These are phyloP conservation scores for Petrea volubilis DNA, from an alignment of 257 asterid species.

Conservation along the genomic window DNA sequence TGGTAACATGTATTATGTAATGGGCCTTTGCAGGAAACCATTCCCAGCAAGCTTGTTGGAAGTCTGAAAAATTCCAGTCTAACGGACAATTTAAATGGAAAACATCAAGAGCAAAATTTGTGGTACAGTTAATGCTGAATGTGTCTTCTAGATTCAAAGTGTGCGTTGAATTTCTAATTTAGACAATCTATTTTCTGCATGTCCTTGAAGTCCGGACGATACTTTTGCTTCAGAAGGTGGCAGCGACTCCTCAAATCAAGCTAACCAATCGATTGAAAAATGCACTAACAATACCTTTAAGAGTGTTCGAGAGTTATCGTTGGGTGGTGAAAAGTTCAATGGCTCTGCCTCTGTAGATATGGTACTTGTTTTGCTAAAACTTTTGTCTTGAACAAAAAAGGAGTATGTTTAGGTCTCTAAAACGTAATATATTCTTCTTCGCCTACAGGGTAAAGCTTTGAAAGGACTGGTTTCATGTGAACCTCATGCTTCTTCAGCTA, in stretches of 20 bases:
- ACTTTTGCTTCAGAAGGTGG: conserved; percentile 45
- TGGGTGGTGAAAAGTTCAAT: conserved; percentile 50
- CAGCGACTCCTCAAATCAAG: conserved; percentile 34
- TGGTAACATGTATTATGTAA: background rate
- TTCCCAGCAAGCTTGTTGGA: conserved; percentile 32
- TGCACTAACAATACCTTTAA: conserved; percentile 50
- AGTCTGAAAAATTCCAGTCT: conserved; percentile 32
- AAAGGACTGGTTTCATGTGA: conserved; percentile 70
- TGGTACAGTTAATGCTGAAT: conserved; percentile 40
- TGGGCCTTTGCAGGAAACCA: conserved; percentile 50
- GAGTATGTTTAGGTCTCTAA: conserved; percentile 26
- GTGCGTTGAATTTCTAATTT: conserved; percentile 20
- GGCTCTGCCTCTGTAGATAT: conserved; percentile 62
- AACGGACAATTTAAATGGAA: conserved; percentile 34
- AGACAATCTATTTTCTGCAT: conserved; percentile 15
- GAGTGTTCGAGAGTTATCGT: conserved; percentile 62
- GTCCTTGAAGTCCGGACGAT: conserved; percentile 39
- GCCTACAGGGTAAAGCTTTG: conserved; percentile 74
- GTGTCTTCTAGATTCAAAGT: conserved; percentile 1
- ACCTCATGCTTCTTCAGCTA: conserved; percentile 46
- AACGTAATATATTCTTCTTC: conserved; percentile 17
- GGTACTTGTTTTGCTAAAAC: conserved; percentile 46
- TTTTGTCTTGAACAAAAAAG: conserved; percentile 5
- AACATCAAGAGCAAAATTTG: conserved; percentile 35
- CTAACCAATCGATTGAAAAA: conserved; percentile 35